A percentile compares a stretch with the other conserved stretches of the same genome.
These are phyloP conservation scores for Gracilaria gracilis DNA, from an alignment of 23 red algal species.

Conservation along the genomic window DNA sequence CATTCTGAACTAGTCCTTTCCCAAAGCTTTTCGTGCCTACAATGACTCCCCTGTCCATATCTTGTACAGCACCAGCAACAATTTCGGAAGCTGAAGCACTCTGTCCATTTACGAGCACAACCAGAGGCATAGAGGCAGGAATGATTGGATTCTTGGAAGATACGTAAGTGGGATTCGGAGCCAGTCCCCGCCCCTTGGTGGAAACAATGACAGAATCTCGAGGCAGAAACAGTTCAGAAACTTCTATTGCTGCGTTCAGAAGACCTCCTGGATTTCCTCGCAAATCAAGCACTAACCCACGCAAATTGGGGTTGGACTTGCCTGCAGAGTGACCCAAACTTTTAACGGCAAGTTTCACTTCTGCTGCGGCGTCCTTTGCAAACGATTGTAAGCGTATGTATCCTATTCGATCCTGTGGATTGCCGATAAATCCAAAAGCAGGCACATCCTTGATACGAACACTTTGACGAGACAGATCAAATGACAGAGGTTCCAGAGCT, in stretches of 20 bases:
- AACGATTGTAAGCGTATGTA: conserved; percentile 96
- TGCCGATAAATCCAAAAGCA: conserved; percentile 71
- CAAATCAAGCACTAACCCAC: conserved; percentile 90
- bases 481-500: conserved; percentile 28
- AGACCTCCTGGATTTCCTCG: conserved; percentile 95
- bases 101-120: conserved; percentile 87
- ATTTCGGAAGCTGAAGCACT: conserved; percentile 95
- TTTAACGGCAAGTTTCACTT: conserved; percentile 72
- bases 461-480: conserved; percentile 70
- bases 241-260: conserved; percentile 88
- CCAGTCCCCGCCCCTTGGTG: conserved; percentile 83
- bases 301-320: conserved; percentile 24
- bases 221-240: conserved; percentile 88
- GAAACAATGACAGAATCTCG: conserved; percentile 85
- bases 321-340: neutral
- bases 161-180: conserved; percentile 62
- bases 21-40: conserved; percentile 93
- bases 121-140: conserved; percentile 56
- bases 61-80: conserved; percentile 95
- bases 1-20: conserved; percentile 97
- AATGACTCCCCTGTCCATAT: conserved; percentile 88
- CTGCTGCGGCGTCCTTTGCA: conserved; percentile 79
- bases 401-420: conserved; percentile 66
- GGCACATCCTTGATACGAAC: conserved; percentile 94
- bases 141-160: conserved; percentile 60